Evolutionary conservation across 108 stramenopile genomes (phyloP).

Genomic region (Nannochloropsis gaditana): DNA sequence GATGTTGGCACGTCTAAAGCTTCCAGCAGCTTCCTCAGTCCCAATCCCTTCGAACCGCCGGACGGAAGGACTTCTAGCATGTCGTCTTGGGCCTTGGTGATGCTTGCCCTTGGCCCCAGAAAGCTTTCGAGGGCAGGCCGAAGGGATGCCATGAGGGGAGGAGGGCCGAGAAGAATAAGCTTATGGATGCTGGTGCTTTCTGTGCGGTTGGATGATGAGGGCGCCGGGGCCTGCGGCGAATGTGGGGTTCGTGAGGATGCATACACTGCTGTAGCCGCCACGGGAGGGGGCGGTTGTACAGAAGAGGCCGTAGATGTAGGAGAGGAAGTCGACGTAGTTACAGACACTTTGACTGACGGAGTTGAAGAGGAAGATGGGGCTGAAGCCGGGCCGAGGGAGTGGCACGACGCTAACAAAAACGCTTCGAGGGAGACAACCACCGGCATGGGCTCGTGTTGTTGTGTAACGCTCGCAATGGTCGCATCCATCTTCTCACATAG

Average conservation of each 20-base stretch:
- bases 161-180: background rate
- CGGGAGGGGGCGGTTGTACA: too few species aligned
- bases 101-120: background rate
- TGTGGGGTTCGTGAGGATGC: too few species aligned
- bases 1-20: background rate
- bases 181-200: background rate
- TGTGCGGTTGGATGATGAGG: too few species aligned
- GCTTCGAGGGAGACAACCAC: background rate
- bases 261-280: too few species aligned
- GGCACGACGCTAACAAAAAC: background rate
- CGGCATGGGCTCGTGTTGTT: background rate
- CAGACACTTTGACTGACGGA: too few species aligned
- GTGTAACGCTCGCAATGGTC: background rate
- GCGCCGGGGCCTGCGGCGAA: too few species aligned
- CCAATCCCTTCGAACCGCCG: background rate
- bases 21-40: background rate
- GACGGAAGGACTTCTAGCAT: background rate
- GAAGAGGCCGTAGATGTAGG: too few species aligned
- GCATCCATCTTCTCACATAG: background rate
- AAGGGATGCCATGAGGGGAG: background rate
- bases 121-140: background rate
- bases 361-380: background rate
- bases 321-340: too few species aligned
- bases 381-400: background rate
- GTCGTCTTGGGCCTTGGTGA: background rate